phyloP scores from a whole-genome alignment of 176 grass and related monocot species.

The Raddia distichophylla region DNA sequence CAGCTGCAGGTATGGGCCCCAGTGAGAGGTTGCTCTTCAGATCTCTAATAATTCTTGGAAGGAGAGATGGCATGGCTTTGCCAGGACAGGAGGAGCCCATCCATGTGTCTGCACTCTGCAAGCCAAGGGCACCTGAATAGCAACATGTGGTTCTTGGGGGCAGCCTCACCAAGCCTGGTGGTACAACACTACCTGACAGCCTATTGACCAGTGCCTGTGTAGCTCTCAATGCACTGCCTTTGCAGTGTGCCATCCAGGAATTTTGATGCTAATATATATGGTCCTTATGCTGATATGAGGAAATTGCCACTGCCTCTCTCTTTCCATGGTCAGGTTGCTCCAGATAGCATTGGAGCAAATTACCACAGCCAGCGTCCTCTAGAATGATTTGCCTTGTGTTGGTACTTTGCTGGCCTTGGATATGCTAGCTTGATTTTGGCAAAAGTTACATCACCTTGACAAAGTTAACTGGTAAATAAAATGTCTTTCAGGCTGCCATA shows the following conservation, averaged over 20 bases:
- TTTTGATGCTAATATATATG: slow-evolving; percentile 34
- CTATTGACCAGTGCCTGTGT: slow-evolving; percentile 13
- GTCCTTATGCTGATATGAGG: not conserved
- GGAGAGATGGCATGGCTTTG: slow-evolving; percentile 55
- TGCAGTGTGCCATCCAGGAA: not conserved
- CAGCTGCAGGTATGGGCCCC: slow-evolving; percentile 21
- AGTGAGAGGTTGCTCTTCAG: slow-evolving; percentile 11
- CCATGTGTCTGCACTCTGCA: slow-evolving; percentile 53
- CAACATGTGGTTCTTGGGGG: slow-evolving; percentile 37
- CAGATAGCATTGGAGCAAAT: not conserved
- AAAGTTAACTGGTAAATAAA: not conserved
- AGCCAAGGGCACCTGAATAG: slow-evolving; percentile 48
- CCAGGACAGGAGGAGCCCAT: slow-evolving; percentile 53
- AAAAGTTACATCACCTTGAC: not conserved
- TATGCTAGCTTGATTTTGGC: not conserved
- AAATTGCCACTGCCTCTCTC: not conserved
- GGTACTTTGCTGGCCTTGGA: not conserved
- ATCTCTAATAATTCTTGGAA: slow-evolving; percentile 55
- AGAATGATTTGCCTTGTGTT: not conserved
- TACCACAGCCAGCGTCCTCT: not conserved
- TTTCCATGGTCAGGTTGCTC: not conserved
- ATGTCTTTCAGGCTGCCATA: not conserved
- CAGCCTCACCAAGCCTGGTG: slow-evolving; percentile 24
- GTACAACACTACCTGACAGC: slow-evolving; percentile 36
- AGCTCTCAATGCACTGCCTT: slow-evolving; percentile 35